Conservation (phyloP, 495 filamentous ascomycete species). For the Xylaria telfairii region DNA sequence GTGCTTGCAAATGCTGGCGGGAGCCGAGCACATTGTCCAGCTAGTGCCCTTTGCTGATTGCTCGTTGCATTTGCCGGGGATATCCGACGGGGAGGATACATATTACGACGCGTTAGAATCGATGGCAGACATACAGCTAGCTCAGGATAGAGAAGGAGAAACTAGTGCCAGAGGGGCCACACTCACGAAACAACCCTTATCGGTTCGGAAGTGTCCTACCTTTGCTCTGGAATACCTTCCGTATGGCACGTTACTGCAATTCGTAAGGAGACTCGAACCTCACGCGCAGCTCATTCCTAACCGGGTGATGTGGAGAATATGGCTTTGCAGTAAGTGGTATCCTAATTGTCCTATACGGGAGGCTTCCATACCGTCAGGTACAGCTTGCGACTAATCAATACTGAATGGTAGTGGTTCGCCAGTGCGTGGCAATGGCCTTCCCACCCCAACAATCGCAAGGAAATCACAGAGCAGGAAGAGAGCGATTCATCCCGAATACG, state of each 20-base stretch:
- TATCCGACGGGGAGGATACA: not conserved
- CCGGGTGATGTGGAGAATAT: constrained; percentile 31
- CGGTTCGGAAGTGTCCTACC: constrained; percentile 21
- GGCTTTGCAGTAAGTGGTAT: constrained; percentile 29
- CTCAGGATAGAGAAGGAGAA: not conserved
- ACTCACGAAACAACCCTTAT: not conserved
- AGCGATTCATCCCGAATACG: not conserved
- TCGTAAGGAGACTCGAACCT: not conserved
- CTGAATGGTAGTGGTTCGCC: constrained; percentile 27
- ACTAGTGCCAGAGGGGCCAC: not conserved
- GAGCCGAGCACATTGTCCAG: constrained; percentile 32
- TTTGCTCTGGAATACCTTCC: constrained; percentile 30
- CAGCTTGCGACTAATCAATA: not conserved
- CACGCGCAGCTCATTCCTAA: not conserved
- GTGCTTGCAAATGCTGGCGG: constrained; percentile 25
- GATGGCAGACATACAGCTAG: not conserved
- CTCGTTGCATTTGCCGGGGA: constrained; percentile 12
- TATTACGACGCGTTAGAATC: not conserved
- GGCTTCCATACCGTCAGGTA: not conserved
- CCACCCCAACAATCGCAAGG: constrained; percentile 5
- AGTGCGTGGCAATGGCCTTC: constrained; percentile 29
- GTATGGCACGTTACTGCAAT: not conserved
- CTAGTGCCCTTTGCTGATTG: constrained; percentile 18
- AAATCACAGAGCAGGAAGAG: not conserved
- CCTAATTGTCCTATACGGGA: not conserved